Evolutionary conservation across 1,139 yeast species (phyloP).

Genomic region (Zygosaccharomyces pseudobailii): DNA sequence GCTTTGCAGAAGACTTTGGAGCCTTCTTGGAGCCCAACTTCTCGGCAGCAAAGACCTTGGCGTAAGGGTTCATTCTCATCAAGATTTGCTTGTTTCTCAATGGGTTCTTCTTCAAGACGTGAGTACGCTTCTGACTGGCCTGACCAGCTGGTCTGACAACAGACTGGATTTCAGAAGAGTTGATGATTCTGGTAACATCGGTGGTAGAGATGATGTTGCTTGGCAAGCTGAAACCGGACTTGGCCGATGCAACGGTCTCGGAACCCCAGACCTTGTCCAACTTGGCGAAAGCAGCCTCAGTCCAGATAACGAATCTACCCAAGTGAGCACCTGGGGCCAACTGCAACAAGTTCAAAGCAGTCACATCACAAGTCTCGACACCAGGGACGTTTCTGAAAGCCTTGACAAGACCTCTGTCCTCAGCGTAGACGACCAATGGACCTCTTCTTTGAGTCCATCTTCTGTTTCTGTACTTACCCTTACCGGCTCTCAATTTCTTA

Average conservation of each 20-base stretch:
- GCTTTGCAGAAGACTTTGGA: conserved; percentile 59
- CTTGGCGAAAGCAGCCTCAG: conserved; percentile 96
- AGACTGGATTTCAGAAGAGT: conserved; percentile 98
- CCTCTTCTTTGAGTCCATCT: conserved; percentile 99
- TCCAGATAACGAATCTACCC: conserved; percentile 99
- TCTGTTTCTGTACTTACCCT: conserved; percentile 99
- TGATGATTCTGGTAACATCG: conserved; percentile 94
- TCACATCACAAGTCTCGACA: conserved; percentile 94
- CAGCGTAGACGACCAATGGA: conserved; percentile 96
- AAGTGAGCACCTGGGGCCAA: conserved; percentile 99
- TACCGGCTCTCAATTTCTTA: conserved; percentile 99
- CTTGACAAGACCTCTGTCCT: conserved; percentile 96
- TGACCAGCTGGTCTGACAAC: conserved; percentile 97
- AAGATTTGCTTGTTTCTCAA: conserved; percentile 98
- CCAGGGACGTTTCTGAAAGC: conserved; percentile 99
- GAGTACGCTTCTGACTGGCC: conserved; percentile 87
- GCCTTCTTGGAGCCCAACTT: conserved; percentile 84
- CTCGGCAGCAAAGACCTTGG: conserved; percentile 92
- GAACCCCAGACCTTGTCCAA: conserved; percentile 98
- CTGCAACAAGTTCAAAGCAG: conserved; percentile 93
- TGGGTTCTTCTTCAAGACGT: conserved; percentile 99
- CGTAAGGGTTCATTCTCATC: conserved; percentile 99
- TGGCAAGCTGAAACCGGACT: conserved; percentile 91
- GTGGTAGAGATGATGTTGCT: conserved; percentile 89
- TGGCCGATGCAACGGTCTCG: conserved; percentile 76